These are phyloP conservation scores for Pleodorina starrii DNA, from an alignment of 139 green algal genomes.

Conservation along the genomic window DNA sequence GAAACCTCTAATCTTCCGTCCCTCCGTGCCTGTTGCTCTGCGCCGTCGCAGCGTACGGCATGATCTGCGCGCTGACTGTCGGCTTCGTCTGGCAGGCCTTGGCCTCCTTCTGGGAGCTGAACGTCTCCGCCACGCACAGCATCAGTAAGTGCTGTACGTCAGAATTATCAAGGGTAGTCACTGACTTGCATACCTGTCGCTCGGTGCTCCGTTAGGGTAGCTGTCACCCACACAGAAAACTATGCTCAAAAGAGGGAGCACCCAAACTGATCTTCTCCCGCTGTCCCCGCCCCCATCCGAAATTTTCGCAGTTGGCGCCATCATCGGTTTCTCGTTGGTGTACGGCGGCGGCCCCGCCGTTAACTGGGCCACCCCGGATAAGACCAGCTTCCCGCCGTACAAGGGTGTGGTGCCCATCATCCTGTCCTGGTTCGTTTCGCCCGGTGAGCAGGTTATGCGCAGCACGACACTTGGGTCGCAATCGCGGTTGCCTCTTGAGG, in stretches of 20 bases:
- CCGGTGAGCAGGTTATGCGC: no score
- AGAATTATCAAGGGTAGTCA: no score
- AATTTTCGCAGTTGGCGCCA: slow-evolving; percentile 48
- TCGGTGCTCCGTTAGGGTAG: no score
- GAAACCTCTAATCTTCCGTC: neutral
- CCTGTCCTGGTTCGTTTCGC: slow-evolving; percentile 76
- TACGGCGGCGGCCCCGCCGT: slow-evolving; percentile 46
- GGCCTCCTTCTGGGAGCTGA: slow-evolving; percentile 65
- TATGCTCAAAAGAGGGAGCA: no score
- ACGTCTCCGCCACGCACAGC: slow-evolving; percentile 74
- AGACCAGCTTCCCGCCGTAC: slow-evolving; percentile 59
- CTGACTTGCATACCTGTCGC: no score
- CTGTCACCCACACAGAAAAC: no score
- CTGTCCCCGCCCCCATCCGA: no score
- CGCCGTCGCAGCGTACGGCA: slow-evolving; percentile 67
- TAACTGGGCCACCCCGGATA: slow-evolving; percentile 37
- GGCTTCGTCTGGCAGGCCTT: slow-evolving; percentile 60
- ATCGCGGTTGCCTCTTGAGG: no score
- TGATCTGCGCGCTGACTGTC: slow-evolving; percentile 59
- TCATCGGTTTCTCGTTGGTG: slow-evolving; percentile 47
- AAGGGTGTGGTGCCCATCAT: slow-evolving; percentile 65
- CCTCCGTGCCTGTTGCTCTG: neutral
- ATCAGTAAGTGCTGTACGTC: slow-evolving; percentile 53
- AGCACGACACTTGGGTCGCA: no score
- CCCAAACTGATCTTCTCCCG: no score